These are phyloP conservation scores for Alternaria solani DNA, from an alignment of 2,329 filamentous ascomycete genomes.

Conservation along the genomic window DNA sequence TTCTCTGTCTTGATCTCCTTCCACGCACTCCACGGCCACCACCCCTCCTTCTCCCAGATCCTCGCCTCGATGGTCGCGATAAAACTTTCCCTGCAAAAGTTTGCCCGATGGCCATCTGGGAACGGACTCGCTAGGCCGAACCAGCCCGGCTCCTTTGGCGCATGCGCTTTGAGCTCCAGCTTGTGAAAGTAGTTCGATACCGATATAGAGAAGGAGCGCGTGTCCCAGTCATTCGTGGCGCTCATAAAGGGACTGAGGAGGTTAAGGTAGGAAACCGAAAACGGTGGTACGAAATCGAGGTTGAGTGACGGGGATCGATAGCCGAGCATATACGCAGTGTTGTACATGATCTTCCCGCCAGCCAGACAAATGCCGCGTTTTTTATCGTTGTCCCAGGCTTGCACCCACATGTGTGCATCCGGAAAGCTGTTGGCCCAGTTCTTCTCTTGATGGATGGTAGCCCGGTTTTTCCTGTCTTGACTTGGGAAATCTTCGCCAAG, in stretches of 20 bases:
- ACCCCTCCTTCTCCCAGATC: slow-evolving; percentile 51
- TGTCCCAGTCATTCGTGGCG: slow-evolving; percentile 52
- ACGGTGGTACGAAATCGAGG: slow-evolving; percentile 57
- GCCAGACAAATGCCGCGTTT: slow-evolving; percentile 42
- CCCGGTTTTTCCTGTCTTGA: slow-evolving; percentile 43
- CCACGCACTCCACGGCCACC: slow-evolving; percentile 50
- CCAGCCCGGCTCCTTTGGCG: slow-evolving; percentile 54
- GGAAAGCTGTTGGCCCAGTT: slow-evolving; percentile 61
- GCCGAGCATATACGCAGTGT: slow-evolving; percentile 57
- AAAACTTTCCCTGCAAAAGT: slow-evolving; percentile 58
- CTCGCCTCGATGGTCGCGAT: slow-evolving; percentile 54
- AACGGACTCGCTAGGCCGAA: slow-evolving; percentile 58
- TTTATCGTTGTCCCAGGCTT: slow-evolving; percentile 33
- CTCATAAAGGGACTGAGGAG: slow-evolving; percentile 54
- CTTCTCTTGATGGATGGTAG: slow-evolving; percentile 59
- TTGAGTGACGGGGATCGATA: slow-evolving; percentile 51
- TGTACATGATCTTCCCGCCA: slow-evolving; percentile 46
- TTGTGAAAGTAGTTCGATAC: slow-evolving; percentile 52
- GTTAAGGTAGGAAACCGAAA: slow-evolving; percentile 45
- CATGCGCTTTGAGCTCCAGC: slow-evolving; percentile 52
- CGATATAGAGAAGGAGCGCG: slow-evolving; percentile 49
- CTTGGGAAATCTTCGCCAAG: slow-evolving; percentile 29
- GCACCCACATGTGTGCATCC: slow-evolving; percentile 51
- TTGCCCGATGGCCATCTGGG: slow-evolving; percentile 55
- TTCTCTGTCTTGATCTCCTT: slow-evolving; percentile 49